phyloP scores from a whole-genome alignment of 2,329 filamentous ascomycete genomes.

The Tolypocladium nubicola region DNA sequence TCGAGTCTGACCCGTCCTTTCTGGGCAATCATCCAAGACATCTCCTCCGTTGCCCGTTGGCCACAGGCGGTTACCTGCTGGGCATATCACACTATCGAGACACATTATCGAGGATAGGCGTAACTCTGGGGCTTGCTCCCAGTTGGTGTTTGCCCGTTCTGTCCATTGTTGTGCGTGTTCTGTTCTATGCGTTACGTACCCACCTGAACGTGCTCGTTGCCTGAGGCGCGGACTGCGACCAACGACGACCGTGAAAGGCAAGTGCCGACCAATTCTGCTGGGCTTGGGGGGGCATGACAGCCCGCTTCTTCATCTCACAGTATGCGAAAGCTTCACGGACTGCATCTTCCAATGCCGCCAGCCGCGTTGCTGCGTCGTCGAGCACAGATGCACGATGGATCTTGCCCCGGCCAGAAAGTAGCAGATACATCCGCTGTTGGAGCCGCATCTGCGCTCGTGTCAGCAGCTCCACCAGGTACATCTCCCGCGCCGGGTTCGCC shows the following conservation, averaged over 20 bases:
- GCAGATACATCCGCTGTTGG: background rate
- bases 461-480: conserved; percentile 2
- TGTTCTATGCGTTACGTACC: background rate
- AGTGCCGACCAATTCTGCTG: background rate
- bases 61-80: too few relatives aligned
- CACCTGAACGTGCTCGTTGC: background rate
- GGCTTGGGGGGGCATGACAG: too few relatives aligned
- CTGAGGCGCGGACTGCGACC: background rate
- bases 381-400: background rate
- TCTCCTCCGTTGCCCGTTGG: background rate
- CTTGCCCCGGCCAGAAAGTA: background rate
- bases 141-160: background rate
- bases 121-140: too few relatives aligned
- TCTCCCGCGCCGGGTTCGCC: background rate
- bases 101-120: too few relatives aligned
- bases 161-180: background rate
- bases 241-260: background rate
- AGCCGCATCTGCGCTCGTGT: background rate
- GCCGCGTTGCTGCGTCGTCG: background rate
- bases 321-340: background rate
- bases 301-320: background rate
- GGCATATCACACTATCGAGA: too few relatives aligned
- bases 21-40: background rate
- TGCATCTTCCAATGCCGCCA: background rate
- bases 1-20: background rate